A percentile compares a stretch with the other conserved stretches of the same genome.
Evolutionary conservation across 495 filamentous ascomycete species (phyloP).

Genomic region (Jackrogersella minutella): DNA sequence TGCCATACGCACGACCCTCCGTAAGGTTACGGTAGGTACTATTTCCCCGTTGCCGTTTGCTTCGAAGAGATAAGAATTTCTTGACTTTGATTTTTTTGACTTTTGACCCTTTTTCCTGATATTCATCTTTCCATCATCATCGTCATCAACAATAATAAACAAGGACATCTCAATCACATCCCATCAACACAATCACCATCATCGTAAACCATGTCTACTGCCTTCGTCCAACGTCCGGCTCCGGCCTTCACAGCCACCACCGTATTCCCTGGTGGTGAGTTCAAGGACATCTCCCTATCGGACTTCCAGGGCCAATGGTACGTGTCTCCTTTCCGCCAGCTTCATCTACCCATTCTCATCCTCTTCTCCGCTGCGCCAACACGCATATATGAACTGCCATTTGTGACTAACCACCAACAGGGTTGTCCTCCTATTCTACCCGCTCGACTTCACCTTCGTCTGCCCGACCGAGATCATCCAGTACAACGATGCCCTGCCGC

Average conservation of each 20-base stretch:
- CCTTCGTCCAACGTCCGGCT: conserved; percentile 62
- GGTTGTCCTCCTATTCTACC: conserved; percentile 47
- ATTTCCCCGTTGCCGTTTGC: conserved; percentile 18
- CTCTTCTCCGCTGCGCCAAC: neutral
- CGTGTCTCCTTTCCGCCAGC: conserved; percentile 6
- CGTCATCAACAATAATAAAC: neutral
- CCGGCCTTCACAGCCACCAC: conserved; percentile 59
- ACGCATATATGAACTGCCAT: neutral
- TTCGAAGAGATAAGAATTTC: conserved; percentile 23
- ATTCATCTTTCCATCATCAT: neutral
- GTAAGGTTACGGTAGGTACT: no score
- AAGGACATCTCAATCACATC: neutral
- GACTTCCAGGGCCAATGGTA: conserved; percentile 47
- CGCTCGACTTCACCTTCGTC: conserved; percentile 55
- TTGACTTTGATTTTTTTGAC: neutral
- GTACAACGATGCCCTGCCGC: conserved; percentile 50
- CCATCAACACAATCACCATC: neutral
- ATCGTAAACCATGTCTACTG: conserved; percentile 43
- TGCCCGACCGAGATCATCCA: conserved; percentile 62
- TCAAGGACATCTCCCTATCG: conserved; percentile 53
- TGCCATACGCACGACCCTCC: conserved; percentile 12
- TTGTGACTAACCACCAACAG: conserved; percentile 16
- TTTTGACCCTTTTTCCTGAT: neutral
- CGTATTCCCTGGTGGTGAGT: conserved; percentile 54
- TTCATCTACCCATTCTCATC: neutral